Evolutionary conservation across 2,329 filamentous ascomycete genomes (phyloP), one percentile per base, ranked within the genome.

Genomic region (Pseudogymnoascus sp.): DNA sequence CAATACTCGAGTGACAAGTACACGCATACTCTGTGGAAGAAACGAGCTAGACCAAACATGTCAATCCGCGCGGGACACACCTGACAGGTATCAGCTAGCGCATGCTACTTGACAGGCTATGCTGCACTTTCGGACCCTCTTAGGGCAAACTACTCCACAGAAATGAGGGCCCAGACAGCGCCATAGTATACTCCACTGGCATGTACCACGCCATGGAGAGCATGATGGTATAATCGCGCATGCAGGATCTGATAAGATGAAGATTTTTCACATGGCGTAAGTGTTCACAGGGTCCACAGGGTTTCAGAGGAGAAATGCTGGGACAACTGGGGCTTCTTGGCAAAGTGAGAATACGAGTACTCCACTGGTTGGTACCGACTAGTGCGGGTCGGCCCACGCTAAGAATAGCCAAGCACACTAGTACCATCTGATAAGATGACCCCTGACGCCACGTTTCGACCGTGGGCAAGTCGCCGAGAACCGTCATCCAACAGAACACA

Each of bases 401-500:
- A 52, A 52, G 8, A 7, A 29, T 5, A 5, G 18, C 10, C 21
- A 21, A 21, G 5, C 8, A 12, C n/a, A 3, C n/a, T 55, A 55
- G 45, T 33, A 31, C 45, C 45, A 55, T 52, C 45, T 52, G 45
- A 52, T 55, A 55, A 55, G 27, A 55, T n/a, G 45, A 55, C 45
- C 45, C 27, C 27, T 31, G 45, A 18, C 45, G 5, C 27, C 45
- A 52, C 27, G 27, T n/a, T 18, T 25, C 10, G 8, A 48, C 13
- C 13, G 31, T 9, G 2, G 31, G 27, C 31, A 18, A 27, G 42
- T 10, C 25, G 29, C 7, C 21, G 10, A 2, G 5, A n/a, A 33
- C 1, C 25, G 31, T 3, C 59, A 52, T 64, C 64, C 45, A 60
- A 62, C 61, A 63, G 58, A 42, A 62, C 35, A 27, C 18, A 37